Evolutionary conservation across 495 filamentous ascomycete genomes (phyloP), one percentile per base, ranked within the genome.

Genomic region (Penicillium crystallinum): DNA sequence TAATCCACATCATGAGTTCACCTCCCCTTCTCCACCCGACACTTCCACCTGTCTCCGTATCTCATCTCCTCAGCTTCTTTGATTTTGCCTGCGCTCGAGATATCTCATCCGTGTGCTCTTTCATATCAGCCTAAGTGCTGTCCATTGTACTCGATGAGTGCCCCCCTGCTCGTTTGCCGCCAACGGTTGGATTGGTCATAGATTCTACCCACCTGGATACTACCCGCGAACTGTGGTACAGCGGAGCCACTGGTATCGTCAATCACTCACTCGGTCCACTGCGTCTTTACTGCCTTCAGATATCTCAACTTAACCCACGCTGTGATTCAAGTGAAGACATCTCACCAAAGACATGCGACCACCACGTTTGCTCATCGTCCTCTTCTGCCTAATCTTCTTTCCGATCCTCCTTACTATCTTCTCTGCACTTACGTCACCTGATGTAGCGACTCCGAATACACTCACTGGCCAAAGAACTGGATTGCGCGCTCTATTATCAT

Each of bases 401-500:
- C 77, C 78, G 21, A 77, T 77, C 37, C 62, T 79, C 44, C 62
- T 77, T 31, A 82, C 74, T 47, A 73, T 77, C 56, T 74, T 74
- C 50, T 81, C 73, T 46, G 70, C 58, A 38, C 74, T 77, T 48
- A 74, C 72, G 44, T 71, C 68, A 43, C 57, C 69, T 46, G 58
- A 64, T 52, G 69, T 75, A 36, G 63, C 67, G 30, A 67, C 68
- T 23, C 69, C 75, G 10, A 72, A 66, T 47, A 65, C 72, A 52
- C 57, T 72, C 42, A 65, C 70, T 46, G 65, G 66, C 59, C 71
- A 67, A 52, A 58, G 69, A 56, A 68, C 68, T 50, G 61, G 78
- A 21, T 49, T 87, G 29, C 73, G 75, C 52, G 71, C 81, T 33
- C 63, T 82, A 41, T 85, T 83, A 66, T 81, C 80, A 53, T 85